Base-by-base conservation (phyloP, 2,329 filamentous ascomycete genomes). In the Epichloe brachyelytri region DNA sequence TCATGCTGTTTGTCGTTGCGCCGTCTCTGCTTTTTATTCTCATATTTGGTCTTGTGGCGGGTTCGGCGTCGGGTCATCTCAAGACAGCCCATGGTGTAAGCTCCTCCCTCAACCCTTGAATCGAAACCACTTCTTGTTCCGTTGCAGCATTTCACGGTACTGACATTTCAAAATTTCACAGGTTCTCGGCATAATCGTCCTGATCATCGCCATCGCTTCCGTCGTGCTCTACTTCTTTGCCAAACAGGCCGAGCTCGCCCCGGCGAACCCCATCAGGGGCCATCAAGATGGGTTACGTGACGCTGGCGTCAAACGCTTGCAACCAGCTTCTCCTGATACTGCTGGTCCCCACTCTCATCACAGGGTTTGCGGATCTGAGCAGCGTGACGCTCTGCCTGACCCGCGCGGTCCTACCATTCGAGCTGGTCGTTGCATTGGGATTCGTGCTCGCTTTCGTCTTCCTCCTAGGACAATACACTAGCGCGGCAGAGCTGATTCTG, bases 321-420 rank as follows among this genome's bases (percentile, higher is more conserved):
- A 64, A 64, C 47, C 61, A 62, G 46, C 20, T 62, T 12, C 58
- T 67, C 30, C 53, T 64, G 1, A 30, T 54, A 11, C 53, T 65
- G 4, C 48, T 58, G 3, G 22, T 60, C 4, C 48, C 54, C 0
- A 58, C 63, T 0, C 52, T 55, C 14, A 48, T 62, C 5, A 58
- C 56, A 0, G 65, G 65, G 5, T 65, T 67, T 39, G 50, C 56
- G 2, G 63, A 63, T 36, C 51, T 67, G 3, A 60, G 57, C 44
- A 53, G 53, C 8, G 56, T 64, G 12, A 51, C 58, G 1, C 54
- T 66, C 19, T 63, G 63, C 49, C 44, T 63, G 30, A 62, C 61
- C 5, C 58, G 59, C n/a, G 34, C 26, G 14, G 44, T 60, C 15
- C 44, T 67, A 5, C 51, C 61, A 2, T 60, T 67, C 30, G 58